These are phyloP conservation scores for Musa beccarii DNA, from an alignment of 176 grass and related monocot species.

Conservation along the genomic window DNA sequence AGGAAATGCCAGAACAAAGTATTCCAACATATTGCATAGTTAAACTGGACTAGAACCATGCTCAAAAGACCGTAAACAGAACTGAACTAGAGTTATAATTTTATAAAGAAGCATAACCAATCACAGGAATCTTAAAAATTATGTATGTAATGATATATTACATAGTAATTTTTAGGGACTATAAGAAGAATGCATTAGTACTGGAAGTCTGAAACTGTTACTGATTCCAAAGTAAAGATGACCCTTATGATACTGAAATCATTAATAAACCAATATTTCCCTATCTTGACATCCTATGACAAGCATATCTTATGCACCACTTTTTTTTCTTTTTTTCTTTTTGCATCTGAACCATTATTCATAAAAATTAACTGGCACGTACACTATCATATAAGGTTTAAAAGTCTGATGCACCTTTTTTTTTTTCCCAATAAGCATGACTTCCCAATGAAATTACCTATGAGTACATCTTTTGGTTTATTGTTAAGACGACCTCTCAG, in stretches of 20 bases:
- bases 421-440: neutral
- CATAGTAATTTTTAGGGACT: no score
- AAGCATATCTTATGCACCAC: neutral
- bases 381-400: neutral
- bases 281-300: neutral
- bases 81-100: neutral
- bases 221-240: no score
- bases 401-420: neutral
- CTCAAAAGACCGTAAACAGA: neutral
- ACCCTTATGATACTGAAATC: no score
- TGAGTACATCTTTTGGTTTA: neutral
- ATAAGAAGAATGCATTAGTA: no score
- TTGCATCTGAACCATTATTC: neutral
- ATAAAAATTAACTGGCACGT: no score
- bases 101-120: neutral
- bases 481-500: no score
- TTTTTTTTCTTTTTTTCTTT: neutral
- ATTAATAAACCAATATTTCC: neutral
- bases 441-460: neutral
- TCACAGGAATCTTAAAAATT: neutral
- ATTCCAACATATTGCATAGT: conserved; percentile 3
- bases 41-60: neutral
- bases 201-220: no score
- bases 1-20: conserved; percentile 18
- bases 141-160: neutral